Evolutionary conservation across 331 rosid species (phyloP), one percentile per base, ranked within the genome.

Genomic region (Malus hybrid): DNA sequence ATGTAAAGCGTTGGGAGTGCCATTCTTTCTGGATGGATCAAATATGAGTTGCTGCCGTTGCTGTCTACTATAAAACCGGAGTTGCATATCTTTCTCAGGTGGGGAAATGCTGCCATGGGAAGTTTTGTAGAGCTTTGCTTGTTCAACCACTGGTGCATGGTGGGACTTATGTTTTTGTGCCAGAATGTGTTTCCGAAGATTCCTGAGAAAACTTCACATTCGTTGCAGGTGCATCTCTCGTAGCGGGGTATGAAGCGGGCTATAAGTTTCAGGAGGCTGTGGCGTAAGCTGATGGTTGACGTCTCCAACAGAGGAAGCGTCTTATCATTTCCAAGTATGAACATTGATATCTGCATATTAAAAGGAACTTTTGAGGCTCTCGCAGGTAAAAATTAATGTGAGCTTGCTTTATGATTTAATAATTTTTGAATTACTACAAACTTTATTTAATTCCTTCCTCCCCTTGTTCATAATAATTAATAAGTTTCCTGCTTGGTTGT

Each of bases 81-180:
- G 7, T 82, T 82, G 80, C 77, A 82, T 24, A 82, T 78, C 63
- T 56, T 68, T 55, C 82, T 69, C 64, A 82, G 82, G 64, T 82
- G 85, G 67, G 82, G 80, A 74, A 82, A 82, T 32, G 74, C 82
- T 22, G 85, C 82, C 85, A 82, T 82, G 10, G 85, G 85, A 67
- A 82, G 82, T 44, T 36, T 24, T 42, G 74, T 56, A 16, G 76
- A 15, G 63, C 73, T 82, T 64, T 82, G 69, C 79, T 69, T 69
- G 61, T 65, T 69, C n/a, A 82, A 55, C 85, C 85, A 82, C 50
- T 69, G 75, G 65, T 78, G 82, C 75, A 82, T 52, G 15, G 66
- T 68, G 55, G 80, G 85, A 27, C 77, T 74, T 64, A 82, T 39
- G 24, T 82, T 82, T 36, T 54, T 70, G 4, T 82, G 85, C 82